Conservation (phyloP, 2,329 filamentous ascomycete species). For the Colletotrichum kahawae region DNA sequence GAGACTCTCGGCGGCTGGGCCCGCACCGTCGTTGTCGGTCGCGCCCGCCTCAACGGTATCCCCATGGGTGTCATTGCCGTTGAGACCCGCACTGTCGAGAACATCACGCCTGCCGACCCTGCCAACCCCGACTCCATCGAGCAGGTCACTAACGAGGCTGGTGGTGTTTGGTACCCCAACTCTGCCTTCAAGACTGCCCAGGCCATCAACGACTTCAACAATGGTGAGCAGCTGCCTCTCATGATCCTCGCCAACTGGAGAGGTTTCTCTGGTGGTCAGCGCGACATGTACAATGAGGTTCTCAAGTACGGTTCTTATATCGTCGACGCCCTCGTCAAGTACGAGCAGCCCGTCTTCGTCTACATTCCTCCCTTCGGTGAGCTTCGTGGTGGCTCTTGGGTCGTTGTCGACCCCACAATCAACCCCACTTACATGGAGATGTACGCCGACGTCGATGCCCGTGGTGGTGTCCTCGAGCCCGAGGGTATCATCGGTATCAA, state of each 20-base stretch:
- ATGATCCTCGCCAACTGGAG: slow-evolving; percentile 99
- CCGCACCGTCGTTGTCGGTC: slow-evolving; percentile 93
- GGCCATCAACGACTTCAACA: slow-evolving; percentile 98
- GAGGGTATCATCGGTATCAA: slow-evolving; percentile 99
- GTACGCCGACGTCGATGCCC: slow-evolving; percentile 95
- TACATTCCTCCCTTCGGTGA: slow-evolving; percentile 98
- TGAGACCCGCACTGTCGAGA: slow-evolving; percentile 95
- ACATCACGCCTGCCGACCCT: slow-evolving; percentile 93
- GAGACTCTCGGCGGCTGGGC: slow-evolving; percentile 98
- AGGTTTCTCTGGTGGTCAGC: slow-evolving; percentile 99
- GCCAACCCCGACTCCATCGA: slow-evolving; percentile 99
- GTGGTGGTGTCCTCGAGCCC: slow-evolving; percentile 95
- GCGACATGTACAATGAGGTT: slow-evolving; percentile 99
- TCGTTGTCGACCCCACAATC: slow-evolving; percentile 98
- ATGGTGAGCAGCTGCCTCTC: slow-evolving; percentile 94
- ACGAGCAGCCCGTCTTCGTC: slow-evolving; percentile 97
- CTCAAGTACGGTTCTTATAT: slow-evolving; percentile 99
- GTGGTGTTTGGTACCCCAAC: slow-evolving; percentile 99
- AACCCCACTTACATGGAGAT: slow-evolving; percentile 98
- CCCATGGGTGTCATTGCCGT: slow-evolving; percentile 98
- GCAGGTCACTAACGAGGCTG: slow-evolving; percentile 91
- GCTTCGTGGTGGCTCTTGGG: slow-evolving; percentile 98
- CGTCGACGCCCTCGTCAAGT: slow-evolving; percentile 97
- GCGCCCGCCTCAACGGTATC: slow-evolving; percentile 94
- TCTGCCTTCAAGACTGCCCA: slow-evolving; percentile 99